Conservation (phyloP, 1,284 basidiomycete genomes). For the Puccinia hordei region DNA sequence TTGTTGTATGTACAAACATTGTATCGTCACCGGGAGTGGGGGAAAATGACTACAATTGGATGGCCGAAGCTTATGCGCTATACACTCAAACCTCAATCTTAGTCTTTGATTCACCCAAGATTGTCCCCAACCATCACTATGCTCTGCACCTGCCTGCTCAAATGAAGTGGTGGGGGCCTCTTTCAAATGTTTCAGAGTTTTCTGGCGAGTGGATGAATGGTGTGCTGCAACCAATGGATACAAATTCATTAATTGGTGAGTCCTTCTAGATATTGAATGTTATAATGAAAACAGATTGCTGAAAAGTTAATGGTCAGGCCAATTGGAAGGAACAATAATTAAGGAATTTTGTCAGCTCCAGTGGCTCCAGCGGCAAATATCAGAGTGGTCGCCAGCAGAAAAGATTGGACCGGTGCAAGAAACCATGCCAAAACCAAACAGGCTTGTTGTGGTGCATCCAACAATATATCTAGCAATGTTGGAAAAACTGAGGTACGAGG, state of each 20-base stretch:
- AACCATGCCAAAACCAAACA: neutral
- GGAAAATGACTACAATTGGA: neutral
- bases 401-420: too few species aligned
- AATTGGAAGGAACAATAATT: conserved; percentile 3
- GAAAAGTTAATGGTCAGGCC: neutral
- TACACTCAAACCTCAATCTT: conserved; percentile 16
- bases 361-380: too few species aligned
- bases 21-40: neutral
- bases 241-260: neutral
- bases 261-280: neutral
- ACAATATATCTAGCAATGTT: too few species aligned
- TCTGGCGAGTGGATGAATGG: conserved; percentile 24
- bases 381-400: too few species aligned
- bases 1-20: neutral
- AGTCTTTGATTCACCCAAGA: neutral
- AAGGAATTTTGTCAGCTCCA: conserved; percentile 11
- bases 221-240: neutral
- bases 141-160: conserved; percentile 25
- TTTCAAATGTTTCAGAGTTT: conserved; percentile 18
- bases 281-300: neutral
- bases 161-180: conserved; percentile 35
- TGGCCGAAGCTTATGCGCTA: neutral
- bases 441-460: neutral
- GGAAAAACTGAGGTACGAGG: too few species aligned
- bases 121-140: conserved; percentile 45